Evolutionary conservation across 2,329 filamentous ascomycete species (phyloP), one percentile per base, ranked within the genome.

Genomic region (Aspergillus unguis): DNA sequence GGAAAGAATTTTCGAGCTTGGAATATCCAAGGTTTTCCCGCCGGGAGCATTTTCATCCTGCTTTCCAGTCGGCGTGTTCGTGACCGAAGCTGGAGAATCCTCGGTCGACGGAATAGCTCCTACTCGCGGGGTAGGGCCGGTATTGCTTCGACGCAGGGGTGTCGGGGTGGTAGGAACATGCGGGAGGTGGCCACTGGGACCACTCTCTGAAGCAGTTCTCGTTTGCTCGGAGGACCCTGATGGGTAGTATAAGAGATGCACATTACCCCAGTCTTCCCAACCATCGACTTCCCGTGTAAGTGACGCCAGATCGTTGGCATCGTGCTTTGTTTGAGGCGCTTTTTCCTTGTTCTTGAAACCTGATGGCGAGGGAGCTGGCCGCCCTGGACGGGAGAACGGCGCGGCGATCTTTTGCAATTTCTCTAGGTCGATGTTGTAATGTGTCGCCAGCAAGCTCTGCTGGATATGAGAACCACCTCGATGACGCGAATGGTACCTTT

Each of bases 401-500:
- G 85, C 76, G 5, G 92, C 86, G 48, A 99, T 78, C 71, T 90
- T 89, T 59, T 92, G 87, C 48, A 99, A 83, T 61, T 88, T 87
- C 57, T 96, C 91, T 43, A 85, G 68, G 58, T 83, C 82, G 65
- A 86, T 81, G 62, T 82, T 82, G 74, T 85, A 99, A 72, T 99
- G 94, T 57, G 91, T 92, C 26, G 85, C 83, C 46, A 96, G 78
- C 44, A 96, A 76, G 29, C 85, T 84, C 37, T 84, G 82, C 65
- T 88, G 88, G 41, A 92, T 80, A 60, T 85, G 82, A 27, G 79
- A 81, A 10, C 85, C 78, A 54, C 82, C 83, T 77, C 90, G 85
- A 71, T 92, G 90, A 56, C 94, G 86, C 17, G 91, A 90, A 70
- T 95, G 88, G 62, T 96, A 99, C 62, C 94, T 85, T 73, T 96